Conservation (phyloP, 257 asterid species). For the Petunia axillaris region DNA sequence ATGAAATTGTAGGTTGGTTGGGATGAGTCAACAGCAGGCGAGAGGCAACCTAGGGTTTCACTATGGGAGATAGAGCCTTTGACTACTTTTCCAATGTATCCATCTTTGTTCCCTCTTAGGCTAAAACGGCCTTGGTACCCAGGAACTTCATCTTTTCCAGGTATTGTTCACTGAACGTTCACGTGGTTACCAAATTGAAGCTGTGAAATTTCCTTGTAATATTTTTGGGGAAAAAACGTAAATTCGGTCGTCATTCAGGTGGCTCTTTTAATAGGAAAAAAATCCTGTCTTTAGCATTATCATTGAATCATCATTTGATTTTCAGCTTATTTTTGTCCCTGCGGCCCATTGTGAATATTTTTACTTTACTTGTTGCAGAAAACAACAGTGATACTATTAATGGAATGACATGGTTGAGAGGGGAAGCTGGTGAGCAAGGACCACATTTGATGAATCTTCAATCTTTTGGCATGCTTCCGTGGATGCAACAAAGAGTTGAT, state of each 20-base stretch:
- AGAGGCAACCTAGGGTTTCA: constrained; percentile 95
- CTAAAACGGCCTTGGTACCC: constrained; percentile 98
- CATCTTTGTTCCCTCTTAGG: constrained; percentile 89
- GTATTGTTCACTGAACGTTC: constrained; percentile 36
- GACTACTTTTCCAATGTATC: constrained; percentile 97
- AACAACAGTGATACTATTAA: constrained; percentile 62
- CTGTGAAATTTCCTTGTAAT: neutral
- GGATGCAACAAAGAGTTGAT: constrained; percentile 90
- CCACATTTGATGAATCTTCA: constrained; percentile 69
- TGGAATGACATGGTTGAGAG: constrained; percentile 86
- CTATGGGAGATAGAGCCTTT: constrained; percentile 98
- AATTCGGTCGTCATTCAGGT: neutral
- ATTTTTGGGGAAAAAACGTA: neutral
- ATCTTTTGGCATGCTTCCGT: constrained; percentile 74
- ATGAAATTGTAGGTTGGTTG: constrained; percentile 75
- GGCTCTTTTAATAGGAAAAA: neutral
- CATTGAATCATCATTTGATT: neutral
- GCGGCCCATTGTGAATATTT: neutral
- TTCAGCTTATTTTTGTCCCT: constrained; percentile 6
- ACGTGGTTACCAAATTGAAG: neutral
- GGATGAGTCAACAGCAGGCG: constrained; percentile 99
- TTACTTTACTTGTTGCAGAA: constrained; percentile 48
- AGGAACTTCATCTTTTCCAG: constrained; percentile 90
- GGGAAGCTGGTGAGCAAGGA: constrained; percentile 80
- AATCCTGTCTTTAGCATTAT: neutral